Evolutionary conservation across 2,329 filamentous ascomycete genomes (phyloP).

Genomic region (Aspergillus intermedius): DNA sequence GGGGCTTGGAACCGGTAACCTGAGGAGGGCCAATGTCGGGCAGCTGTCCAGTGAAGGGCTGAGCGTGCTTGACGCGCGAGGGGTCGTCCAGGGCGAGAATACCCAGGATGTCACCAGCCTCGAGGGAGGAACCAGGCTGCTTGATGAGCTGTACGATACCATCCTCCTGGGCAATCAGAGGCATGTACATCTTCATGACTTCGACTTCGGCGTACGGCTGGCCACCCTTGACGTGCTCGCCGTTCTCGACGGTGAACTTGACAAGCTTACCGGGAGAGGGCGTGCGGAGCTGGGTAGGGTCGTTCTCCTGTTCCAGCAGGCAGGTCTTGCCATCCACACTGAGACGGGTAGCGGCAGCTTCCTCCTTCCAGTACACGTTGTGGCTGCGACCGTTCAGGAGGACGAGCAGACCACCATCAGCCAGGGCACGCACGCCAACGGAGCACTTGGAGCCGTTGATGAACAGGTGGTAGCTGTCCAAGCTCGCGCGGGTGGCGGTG

Average conservation of each 20-base stretch:
- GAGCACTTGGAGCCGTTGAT: conserved; percentile 97
- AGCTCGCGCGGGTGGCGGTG: conserved; percentile 84
- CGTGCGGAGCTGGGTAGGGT: conserved; percentile 91
- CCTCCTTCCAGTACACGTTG: conserved; percentile 99
- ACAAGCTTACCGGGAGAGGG: conserved; percentile 96
- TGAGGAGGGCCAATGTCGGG: conserved; percentile 81
- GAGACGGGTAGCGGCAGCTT: conserved; percentile 88
- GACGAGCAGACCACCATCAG: conserved; percentile 87
- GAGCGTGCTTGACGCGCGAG: conserved; percentile 90
- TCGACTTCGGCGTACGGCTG: conserved; percentile 95
- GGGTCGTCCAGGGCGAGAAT: conserved; percentile 94
- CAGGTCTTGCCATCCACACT: conserved; percentile 98
- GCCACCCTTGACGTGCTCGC: conserved; percentile 83
- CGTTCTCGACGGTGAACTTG: conserved; percentile 95
- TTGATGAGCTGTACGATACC: conserved; percentile 98
- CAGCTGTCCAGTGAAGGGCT: conserved; percentile 86
- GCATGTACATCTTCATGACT: conserved; percentile 99
- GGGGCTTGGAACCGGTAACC: conserved; percentile 81
- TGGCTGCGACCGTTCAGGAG: conserved; percentile 88
- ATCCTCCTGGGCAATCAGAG: conserved; percentile 86
- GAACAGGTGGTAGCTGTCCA: conserved; percentile 94
- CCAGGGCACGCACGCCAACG: conserved; percentile 84
- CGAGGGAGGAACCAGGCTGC: conserved; percentile 94
- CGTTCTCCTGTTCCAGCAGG: conserved; percentile 95
- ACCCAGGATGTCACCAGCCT: conserved; percentile 97